These are phyloP conservation scores for Nannochloris sp. DNA, from an alignment of 139 green algal genomes.

Conservation along the genomic window DNA sequence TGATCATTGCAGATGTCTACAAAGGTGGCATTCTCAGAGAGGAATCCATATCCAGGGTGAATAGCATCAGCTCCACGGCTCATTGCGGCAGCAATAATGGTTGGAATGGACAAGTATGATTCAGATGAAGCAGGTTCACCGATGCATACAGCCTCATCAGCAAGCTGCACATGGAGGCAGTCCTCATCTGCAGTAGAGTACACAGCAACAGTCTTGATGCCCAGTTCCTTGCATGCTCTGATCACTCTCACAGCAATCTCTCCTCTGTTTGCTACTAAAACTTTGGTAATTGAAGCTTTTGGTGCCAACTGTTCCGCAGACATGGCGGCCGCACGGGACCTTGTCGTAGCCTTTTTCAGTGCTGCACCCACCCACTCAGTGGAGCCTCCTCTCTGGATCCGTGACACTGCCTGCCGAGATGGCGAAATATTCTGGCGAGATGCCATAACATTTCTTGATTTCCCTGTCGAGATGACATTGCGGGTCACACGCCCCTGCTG, in stretches of 20 bases:
- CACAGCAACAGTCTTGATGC: constrained; percentile 79
- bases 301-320: not conserved
- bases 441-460: no score
- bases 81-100: constrained; percentile 82
- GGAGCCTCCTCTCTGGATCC: no score
- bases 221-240: constrained; percentile 85
- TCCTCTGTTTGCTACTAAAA: constrained; percentile 85
- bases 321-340: not conserved
- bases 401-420: no score
- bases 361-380: no score
- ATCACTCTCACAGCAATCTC: constrained; percentile 93
- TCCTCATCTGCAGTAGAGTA: constrained; percentile 82
- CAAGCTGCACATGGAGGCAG: constrained; percentile 82
- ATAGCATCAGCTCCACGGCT: constrained; percentile 77
- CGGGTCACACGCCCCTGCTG: no score
- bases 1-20: constrained; percentile 95
- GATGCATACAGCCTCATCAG: constrained; percentile 91
- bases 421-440: no score
- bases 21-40: constrained; percentile 91
- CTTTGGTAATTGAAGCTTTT: constrained; percentile 39
- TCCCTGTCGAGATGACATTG: no score
- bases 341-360: not conserved
- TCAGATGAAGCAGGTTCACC: constrained; percentile 69
- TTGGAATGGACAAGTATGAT: constrained; percentile 91
- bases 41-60: constrained; percentile 94